Base-by-base conservation (phyloP, 2,329 filamentous ascomycete species). In the Teratosphaeria pseudoeucalypti region DNA sequence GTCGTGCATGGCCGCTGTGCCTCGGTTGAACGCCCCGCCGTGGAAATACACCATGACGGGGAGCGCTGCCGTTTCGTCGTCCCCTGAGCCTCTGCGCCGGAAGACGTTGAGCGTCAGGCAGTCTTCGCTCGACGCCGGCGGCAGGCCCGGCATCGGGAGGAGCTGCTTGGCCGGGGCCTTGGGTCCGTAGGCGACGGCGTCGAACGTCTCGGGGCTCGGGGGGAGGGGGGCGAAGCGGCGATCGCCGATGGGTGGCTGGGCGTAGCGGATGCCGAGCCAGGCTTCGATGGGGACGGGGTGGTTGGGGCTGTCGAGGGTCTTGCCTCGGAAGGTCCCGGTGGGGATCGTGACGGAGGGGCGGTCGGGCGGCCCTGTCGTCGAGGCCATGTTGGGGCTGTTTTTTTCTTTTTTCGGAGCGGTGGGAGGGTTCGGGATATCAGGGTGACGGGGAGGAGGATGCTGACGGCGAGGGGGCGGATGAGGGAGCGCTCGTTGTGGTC, bases 61-160 rank as follows among this genome's bases (percentile, higher is more conserved):
- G 0, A 85, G 74, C 12, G n/a, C n/a, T 10, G 19, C 27, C 27
- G 16, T 26, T 3, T 37, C 55, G 32, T 23, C 54, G 29, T 3
- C 29, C 11, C 12, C 19, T 19, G 34, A 23, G 4, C 39, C 37
- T 72, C 76, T 47, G 68, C 61, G 11, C 70, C 66, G 3, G 43
- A 86, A 75, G 10, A 86, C 75, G 64, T 85, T 86, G 60, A 85
- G 71, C 29, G 80, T 83, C 5, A 86, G 74, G 60, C 84, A 86
- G 62, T 85, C 79, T 66, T 85, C 83, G 43, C 60, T 57, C 26
- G 23, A 23, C 60, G 34, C 39, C n/a, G 58, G 52, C 19, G 58
- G 52, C 19, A 60, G 19, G 11, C 55, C 52, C 23, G 64, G 61
- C 19, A 65, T 61, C 5, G 60, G 56, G 19, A 68, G 61, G 6